Conservation (phyloP, 1,284 basidiomycete species). For the Phenoliferia sp. region DNA sequence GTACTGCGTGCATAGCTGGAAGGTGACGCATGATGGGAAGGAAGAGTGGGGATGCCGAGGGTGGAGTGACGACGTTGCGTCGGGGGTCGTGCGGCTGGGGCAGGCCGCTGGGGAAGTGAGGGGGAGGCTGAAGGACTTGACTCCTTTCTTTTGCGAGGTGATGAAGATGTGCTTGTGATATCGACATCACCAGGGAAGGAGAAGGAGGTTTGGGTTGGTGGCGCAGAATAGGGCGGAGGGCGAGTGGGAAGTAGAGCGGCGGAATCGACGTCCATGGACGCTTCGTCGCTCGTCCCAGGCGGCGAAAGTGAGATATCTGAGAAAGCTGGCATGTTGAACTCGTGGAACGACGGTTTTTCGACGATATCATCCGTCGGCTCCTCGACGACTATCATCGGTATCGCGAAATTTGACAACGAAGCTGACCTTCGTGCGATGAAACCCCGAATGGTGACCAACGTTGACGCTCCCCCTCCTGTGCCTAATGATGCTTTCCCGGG, state of each 20-base stretch:
- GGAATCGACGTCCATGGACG: background rate
- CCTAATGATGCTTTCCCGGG: background rate
- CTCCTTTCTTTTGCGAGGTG: background rate
- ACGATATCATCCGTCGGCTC: background rate
- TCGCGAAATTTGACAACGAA: background rate
- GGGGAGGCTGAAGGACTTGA: background rate
- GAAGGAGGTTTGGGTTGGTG: background rate
- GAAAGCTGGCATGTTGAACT: background rate
- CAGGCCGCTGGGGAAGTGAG: background rate
- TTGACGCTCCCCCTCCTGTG: background rate
- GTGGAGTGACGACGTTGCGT: background rate
- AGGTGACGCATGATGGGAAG: too few relatives aligned
- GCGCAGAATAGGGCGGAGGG: too few relatives aligned
- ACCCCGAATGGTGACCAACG: background rate
- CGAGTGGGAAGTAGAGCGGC: background rate
- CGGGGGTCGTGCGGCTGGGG: background rate
- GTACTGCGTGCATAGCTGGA: too few relatives aligned
- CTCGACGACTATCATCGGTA: background rate
- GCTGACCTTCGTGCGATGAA: background rate
- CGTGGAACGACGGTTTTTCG: background rate
- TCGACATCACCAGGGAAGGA: background rate
- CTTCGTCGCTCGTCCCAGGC: background rate
- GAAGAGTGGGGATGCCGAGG: background rate
- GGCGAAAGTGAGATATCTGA: background rate
- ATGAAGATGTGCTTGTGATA: background rate